phyloP scores from a whole-genome alignment of 139 green algal genomes.

The Tetradesmus lagerheimii region DNA sequence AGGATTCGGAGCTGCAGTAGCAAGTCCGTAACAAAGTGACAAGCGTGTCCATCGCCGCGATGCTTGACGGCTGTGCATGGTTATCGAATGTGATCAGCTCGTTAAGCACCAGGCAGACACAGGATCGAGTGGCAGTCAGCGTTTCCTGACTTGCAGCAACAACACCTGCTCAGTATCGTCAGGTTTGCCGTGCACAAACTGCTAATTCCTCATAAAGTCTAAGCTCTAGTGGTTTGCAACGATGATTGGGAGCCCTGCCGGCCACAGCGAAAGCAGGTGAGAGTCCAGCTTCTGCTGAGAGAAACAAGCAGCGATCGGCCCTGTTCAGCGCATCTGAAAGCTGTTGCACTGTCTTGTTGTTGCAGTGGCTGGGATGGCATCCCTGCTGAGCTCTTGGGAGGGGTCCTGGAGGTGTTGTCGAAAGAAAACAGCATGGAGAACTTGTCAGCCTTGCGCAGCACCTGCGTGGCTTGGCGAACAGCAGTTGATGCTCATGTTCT shows the following conservation, averaged over 20 bases:
- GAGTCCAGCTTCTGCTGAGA: neutral
- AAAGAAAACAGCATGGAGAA: slow-evolving; percentile 1
- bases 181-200: neutral
- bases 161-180: neutral
- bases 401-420: neutral
- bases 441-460: neutral
- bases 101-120: neutral
- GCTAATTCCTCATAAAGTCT: neutral
- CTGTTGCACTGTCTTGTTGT: neutral
- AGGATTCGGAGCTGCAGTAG: neutral
- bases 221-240: neutral
- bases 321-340: neutral
- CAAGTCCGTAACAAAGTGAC: neutral
- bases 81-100: neutral
- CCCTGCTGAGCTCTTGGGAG: neutral
- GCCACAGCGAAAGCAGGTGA: neutral
- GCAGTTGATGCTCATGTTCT: neutral
- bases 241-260: neutral
- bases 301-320: neutral
- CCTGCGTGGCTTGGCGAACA: neutral
- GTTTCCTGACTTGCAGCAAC: neutral
- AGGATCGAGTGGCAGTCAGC: neutral
- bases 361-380: neutral
- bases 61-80: neutral
- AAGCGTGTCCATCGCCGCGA: too few species aligned